Evolutionary conservation across 176 grass and related monocot genomes (phyloP), one percentile per base, ranked within the genome.

Genomic region (Eleusine indica): DNA sequence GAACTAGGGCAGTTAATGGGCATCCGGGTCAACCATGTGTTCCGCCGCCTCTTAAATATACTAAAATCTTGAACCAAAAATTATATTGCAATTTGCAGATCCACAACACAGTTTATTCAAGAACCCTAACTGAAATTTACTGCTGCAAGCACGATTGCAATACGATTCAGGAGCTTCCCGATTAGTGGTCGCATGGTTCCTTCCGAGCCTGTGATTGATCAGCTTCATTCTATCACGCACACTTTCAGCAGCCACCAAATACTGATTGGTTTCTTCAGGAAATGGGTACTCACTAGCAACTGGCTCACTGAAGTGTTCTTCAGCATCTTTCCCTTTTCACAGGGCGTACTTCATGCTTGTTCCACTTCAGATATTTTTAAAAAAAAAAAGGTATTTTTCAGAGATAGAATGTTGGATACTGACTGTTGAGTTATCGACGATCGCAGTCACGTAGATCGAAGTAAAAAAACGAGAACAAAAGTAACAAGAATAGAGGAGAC

Each of bases 1-100:
- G 41, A 71, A 82, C 15, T 38, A 6, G 2, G 12, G 16, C 21
- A 25, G 40, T 38, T 56, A 56, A 48, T 71, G 32, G 28, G 44
- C 44, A 29, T 41, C 21, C 7, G 62, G 66, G 74, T 88, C 80
- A 83, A 72, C 66, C 44, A 10, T 57, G 54, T 57, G 54, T 17
- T 0, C 17, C 6, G 5, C 18, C 12, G 53, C 61, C n/a, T 15
- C 47, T 38, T 64, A 71, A 46, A 43, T 18, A 12, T 30, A 53
- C 14, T 12, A 8, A 83, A 72, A 72, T 83, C 22, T 72, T 39
- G 38, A 18, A 37, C 22, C 13, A 11, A 14, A 44, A 38, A 7
- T 3, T 21, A 21, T 51, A 79, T 22, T 88, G 48, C 86, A 66
- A 47, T 46, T 65, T 44, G 73, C 67, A 46, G 56, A 2, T 57